These are phyloP conservation scores for Lipomyces yamadae DNA, from an alignment of 805 yeast genomes.

Conservation along the genomic window DNA sequence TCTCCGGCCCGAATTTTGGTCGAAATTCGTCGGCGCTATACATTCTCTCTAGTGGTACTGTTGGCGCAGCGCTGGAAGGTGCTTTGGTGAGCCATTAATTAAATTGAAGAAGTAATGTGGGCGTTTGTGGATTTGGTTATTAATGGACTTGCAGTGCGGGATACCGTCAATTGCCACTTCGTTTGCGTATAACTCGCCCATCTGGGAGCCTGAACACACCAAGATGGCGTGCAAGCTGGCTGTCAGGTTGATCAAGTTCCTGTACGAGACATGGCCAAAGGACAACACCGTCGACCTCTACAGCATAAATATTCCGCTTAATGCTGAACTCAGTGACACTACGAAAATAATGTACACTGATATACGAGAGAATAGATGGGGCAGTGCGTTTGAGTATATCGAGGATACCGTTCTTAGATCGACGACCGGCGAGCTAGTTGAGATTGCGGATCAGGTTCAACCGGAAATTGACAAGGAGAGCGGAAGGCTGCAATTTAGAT, in stretches of 20 bases:
- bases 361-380: conserved; percentile 83
- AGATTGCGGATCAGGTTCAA: conserved; percentile 31
- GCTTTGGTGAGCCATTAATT: conserved; percentile 52
- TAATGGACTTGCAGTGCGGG: conserved; percentile 43
- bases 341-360: conserved; percentile 77
- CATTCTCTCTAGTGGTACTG: conserved; percentile 89
- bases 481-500: conserved; percentile 56
- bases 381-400: conserved; percentile 57
- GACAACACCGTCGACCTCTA: conserved; percentile 65
- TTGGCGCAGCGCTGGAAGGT: conserved; percentile 97
- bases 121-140: not conserved
- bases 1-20: conserved; percentile 96
- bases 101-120: not conserved
- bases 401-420: conserved; percentile 32
- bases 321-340: conserved; percentile 56
- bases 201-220: conserved; percentile 57
- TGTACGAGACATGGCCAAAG: conserved; percentile 62
- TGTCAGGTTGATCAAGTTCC: conserved; percentile 63
- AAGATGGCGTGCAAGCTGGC: conserved; percentile 70
- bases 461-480: conserved; percentile 58
- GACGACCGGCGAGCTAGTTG: conserved; percentile 27
- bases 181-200: conserved; percentile 69
- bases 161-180: conserved; percentile 77
- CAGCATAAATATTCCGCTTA: conserved; percentile 82
- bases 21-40: conserved; percentile 88